These are phyloP conservation scores for Mycena albidolilacea DNA, from an alignment of 768 basidiomycete genomes.

Conservation along the genomic window DNA sequence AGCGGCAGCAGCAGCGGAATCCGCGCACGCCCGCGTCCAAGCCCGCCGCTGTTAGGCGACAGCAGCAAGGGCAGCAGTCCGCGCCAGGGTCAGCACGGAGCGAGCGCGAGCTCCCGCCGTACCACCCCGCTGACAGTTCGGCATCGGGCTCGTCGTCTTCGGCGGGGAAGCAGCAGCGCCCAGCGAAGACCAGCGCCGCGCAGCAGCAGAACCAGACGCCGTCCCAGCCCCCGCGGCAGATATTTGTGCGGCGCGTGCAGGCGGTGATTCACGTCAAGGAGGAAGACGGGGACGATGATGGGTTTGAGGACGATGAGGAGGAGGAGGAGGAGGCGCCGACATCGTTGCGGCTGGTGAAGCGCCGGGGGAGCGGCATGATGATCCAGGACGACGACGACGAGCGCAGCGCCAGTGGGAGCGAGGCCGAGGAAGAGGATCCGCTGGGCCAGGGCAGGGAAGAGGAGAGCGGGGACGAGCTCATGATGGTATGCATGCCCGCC, in stretches of 20 bases:
- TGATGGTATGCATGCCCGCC: slow-evolving; percentile 28
- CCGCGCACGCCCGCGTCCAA: slow-evolving; percentile 37
- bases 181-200: slow-evolving; percentile 20
- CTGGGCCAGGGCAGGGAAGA: slow-evolving; percentile 19
- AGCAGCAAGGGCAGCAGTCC: not conserved
- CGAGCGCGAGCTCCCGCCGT: slow-evolving; percentile 29
- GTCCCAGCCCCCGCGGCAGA: slow-evolving; percentile 36
- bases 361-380: slow-evolving; percentile 35
- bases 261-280: slow-evolving; percentile 39
- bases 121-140: not conserved
- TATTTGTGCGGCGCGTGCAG: slow-evolving; percentile 39
- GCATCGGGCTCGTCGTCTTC: slow-evolving; percentile 12
- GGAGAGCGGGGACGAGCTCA: slow-evolving; percentile 40
- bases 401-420: slow-evolving; percentile 21
- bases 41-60: not conserved
- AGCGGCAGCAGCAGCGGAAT: slow-evolving; percentile 2
- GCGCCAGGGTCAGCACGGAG: slow-evolving; percentile 15
- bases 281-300: slow-evolving; percentile 24
- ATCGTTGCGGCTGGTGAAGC: slow-evolving; percentile 34
- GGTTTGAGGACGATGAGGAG: slow-evolving; percentile 10
- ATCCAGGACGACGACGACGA: slow-evolving; percentile 36
- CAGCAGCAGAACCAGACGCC: slow-evolving; percentile 23
- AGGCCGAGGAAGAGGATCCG: slow-evolving; percentile 6
- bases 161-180: not conserved
- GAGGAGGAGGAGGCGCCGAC: slow-evolving; percentile 27